These are phyloP conservation scores for Pseudozyma hubeiensis DNA, from an alignment of 1,284 basidiomycete species.

Conservation along the genomic window DNA sequence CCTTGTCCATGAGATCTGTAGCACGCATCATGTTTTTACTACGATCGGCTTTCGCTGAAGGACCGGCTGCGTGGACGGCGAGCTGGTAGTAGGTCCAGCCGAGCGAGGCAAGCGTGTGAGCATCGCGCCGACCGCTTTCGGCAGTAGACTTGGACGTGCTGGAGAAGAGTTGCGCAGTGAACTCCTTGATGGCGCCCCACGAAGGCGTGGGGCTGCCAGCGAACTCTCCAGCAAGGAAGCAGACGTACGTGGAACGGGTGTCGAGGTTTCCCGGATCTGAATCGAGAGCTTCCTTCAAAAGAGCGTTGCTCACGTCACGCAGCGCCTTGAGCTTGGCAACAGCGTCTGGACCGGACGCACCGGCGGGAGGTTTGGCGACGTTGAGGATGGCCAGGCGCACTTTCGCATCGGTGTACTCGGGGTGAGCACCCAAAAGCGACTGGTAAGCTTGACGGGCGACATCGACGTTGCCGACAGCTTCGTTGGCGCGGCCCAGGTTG, in stretches of 20 bases:
- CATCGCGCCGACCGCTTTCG: slow-evolving; percentile 60
- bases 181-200: slow-evolving; percentile 65
- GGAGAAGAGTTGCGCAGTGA: slow-evolving; percentile 63
- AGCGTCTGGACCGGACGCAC: slow-evolving; percentile 17
- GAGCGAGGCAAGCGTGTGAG: slow-evolving; percentile 59
- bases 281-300: slow-evolving; percentile 63
- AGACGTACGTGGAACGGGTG: slow-evolving; percentile 62
- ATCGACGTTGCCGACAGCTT: slow-evolving; percentile 47
- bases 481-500: slow-evolving; percentile 65
- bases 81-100: slow-evolving; percentile 68
- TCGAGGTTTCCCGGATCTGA: slow-evolving; percentile 64
- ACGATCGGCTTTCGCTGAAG: slow-evolving; percentile 55
- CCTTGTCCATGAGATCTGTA: slow-evolving; percentile 66
- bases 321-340: slow-evolving; percentile 32
- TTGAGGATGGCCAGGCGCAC: slow-evolving; percentile 65
- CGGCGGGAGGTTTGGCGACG: slow-evolving; percentile 33
- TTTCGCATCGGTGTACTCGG: slow-evolving; percentile 67
- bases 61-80: slow-evolving; percentile 54
- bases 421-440: slow-evolving; percentile 59
- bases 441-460: slow-evolving; percentile 62
- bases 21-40: slow-evolving; percentile 63
- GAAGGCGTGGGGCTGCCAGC: slow-evolving; percentile 56
- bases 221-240: slow-evolving; percentile 66
- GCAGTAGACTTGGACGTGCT: slow-evolving; percentile 52
- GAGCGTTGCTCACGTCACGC: slow-evolving; percentile 53